Evolutionary conservation across 2,329 filamentous ascomycete genomes (phyloP).

Genomic region (Calonectria crousiana): DNA sequence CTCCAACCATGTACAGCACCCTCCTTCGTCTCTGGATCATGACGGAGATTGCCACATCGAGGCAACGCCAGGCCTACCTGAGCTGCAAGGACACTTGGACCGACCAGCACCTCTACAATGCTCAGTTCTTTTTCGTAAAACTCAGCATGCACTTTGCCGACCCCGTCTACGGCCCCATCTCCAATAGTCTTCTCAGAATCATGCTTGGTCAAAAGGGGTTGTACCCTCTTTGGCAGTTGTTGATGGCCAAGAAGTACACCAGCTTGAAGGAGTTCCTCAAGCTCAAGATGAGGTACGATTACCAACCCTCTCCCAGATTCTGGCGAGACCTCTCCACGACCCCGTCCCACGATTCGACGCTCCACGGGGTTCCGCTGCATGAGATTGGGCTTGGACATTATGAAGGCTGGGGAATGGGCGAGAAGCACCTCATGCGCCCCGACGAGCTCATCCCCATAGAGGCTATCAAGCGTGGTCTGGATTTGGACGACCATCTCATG

Average conservation of each 20-base stretch:
- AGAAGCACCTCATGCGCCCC: constrained; percentile 62
- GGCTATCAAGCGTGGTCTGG: constrained; percentile 61
- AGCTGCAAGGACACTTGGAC: constrained; percentile 66
- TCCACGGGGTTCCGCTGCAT: constrained; percentile 64
- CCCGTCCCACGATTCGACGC: constrained; percentile 18
- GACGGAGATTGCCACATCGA: constrained; percentile 73
- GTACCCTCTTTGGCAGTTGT: constrained; percentile 68
- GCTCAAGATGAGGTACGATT: constrained; percentile 70
- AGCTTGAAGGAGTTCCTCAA: constrained; percentile 64
- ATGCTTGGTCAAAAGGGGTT: constrained; percentile 71
- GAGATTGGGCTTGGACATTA: constrained; percentile 65
- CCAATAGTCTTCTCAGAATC: constrained; percentile 64
- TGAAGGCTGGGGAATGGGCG: constrained; percentile 68
- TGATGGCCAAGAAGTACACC: constrained; percentile 68
- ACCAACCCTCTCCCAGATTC: constrained; percentile 52
- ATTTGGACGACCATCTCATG: constrained; percentile 65
- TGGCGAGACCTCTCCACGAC: background rate
- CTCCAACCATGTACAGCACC: constrained; percentile 57
- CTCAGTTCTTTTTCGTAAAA: constrained; percentile 77
- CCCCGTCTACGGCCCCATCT: constrained; percentile 66
- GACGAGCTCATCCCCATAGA: constrained; percentile 73
- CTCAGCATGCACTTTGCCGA: constrained; percentile 77
- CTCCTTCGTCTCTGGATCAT: constrained; percentile 80
- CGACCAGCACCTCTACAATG: constrained; percentile 70
- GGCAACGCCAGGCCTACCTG: constrained; percentile 66